Base-by-base conservation (phyloP, 352 stramenopile species). In the Phytophthora lateralis region DNA sequence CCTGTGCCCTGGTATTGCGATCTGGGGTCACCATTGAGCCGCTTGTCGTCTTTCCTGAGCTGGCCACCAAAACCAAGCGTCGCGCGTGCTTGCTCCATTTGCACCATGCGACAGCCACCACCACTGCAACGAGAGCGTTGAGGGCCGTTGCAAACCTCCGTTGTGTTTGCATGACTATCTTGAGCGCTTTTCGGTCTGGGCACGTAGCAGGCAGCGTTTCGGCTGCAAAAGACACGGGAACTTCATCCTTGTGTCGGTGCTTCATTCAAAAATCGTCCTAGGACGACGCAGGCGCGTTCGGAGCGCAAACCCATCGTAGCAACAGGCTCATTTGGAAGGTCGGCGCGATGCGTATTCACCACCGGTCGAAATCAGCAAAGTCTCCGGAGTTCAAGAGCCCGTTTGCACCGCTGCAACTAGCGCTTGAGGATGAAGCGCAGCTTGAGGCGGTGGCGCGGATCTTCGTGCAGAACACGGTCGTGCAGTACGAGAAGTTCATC, bases 401-500 rank as follows among this genome's bases (percentile, higher is more conserved):
- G 43, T 89, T 89, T 51, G 52, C 55, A 8, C 66, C 68, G 6
- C 57, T 86, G 2, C 60, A 73, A 26, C 63, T 89, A 29, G 61
- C 69, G 7, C 41, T 54, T 4, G 72, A 72, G 45, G 75, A 85
- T 57, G 64, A 74, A 43, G 46, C 47, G 14, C 71, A 82, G 24
- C 71, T 89, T 7, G 71, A 76, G 41, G 55, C 46, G 3, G 60
- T 86, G 6, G 67, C 80, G 18, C 59, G 72, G 10, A 56, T 72
- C n/a, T 79, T 85, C 35, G 75, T 89, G 1, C 54, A 67, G 8
- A 82, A 87, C 35, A 79, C 71, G 9, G 46, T 85, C 4, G 66
- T 69, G 3, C 60, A 87, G 59, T 89, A 86, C 58, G 71, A 82
- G 49, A 66, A 71, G 43, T 85, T 77, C 57, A 69, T 85, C 18